These are phyloP conservation scores for Penicillium egyptiacum DNA, from an alignment of 495 filamentous ascomycete species.

Conservation along the genomic window DNA sequence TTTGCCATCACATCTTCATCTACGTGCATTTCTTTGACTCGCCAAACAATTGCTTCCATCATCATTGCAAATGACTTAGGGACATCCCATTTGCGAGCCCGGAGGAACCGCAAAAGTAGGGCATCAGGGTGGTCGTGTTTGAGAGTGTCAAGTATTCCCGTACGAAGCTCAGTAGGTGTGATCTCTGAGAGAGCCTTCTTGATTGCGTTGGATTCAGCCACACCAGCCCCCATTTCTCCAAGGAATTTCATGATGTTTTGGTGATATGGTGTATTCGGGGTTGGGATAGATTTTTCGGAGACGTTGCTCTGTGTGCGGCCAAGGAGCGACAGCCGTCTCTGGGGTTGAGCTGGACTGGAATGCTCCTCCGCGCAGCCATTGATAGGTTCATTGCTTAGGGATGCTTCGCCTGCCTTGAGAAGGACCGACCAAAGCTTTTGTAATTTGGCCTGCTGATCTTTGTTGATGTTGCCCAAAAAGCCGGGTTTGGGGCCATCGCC, in stretches of 20 bases:
- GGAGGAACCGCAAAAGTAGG: constrained; percentile 83
- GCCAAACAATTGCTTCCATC: constrained; percentile 87
- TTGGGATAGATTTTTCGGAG: constrained; percentile 23
- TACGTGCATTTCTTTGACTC: constrained; percentile 72
- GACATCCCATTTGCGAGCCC: constrained; percentile 94
- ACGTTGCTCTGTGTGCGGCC: constrained; percentile 30
- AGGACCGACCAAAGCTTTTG: constrained; percentile 77
- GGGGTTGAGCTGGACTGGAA: constrained; percentile 19
- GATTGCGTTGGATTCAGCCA: constrained; percentile 32
- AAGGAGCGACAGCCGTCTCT: constrained; percentile 28
- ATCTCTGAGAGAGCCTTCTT: constrained; percentile 39
- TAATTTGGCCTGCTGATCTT: constrained; percentile 79
- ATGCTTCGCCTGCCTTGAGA: constrained; percentile 67
- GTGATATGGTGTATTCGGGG: constrained; percentile 18
- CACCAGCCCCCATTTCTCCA: constrained; percentile 24
- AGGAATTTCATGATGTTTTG: constrained; percentile 28
- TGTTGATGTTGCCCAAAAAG: constrained; percentile 77
- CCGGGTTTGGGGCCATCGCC: constrained; percentile 54
- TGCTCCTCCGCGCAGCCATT: constrained; percentile 12
- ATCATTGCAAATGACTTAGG: constrained; percentile 88
- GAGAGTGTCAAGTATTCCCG: constrained; percentile 78
- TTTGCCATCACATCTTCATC: constrained; percentile 76
- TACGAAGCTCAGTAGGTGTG: constrained; percentile 67
- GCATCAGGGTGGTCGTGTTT: constrained; percentile 93
- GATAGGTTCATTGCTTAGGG: constrained; percentile 17